Evolutionary conservation across 1,139 yeast species (phyloP).

Genomic region (Saccharomyces hybrid): DNA sequence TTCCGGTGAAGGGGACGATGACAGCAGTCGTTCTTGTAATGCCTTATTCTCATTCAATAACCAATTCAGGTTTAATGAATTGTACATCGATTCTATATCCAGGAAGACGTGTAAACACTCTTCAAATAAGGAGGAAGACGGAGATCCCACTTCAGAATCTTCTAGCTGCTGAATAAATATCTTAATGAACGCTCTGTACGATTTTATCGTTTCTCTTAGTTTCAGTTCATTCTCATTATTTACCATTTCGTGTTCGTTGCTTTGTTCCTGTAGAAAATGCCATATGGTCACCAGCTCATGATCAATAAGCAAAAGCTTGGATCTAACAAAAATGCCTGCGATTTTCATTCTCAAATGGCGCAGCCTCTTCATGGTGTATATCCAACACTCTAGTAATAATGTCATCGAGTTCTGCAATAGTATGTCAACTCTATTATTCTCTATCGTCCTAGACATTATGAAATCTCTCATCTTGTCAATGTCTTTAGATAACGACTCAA

Average conservation of each 20-base stretch:
- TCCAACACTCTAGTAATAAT: slow-evolving; percentile 24
- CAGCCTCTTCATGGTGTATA: slow-evolving; percentile 17
- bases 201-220: slow-evolving; percentile 11
- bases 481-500: slow-evolving; percentile 15
- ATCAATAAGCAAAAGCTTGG: slow-evolving; percentile 24
- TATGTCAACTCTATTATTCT: slow-evolving; percentile 5
- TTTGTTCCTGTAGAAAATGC: slow-evolving; percentile 5
- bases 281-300: slow-evolving; percentile 18
- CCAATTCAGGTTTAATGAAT: slow-evolving; percentile 32
- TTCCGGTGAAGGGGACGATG: slow-evolving; percentile 8
- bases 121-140: slow-evolving; percentile 30
- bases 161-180: slow-evolving; percentile 31
- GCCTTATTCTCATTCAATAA: slow-evolving; percentile 23
- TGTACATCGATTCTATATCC: slow-evolving; percentile 36
- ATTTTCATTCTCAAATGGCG: slow-evolving; percentile 16
- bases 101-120: slow-evolving; percentile 32
- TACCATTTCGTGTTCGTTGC: neutral
- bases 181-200: slow-evolving; percentile 28
- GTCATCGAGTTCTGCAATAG: slow-evolving; percentile 19
- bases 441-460: slow-evolving; percentile 5
- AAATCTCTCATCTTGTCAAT: slow-evolving; percentile 13
- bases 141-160: slow-evolving; percentile 23
- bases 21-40: slow-evolving; percentile 20
- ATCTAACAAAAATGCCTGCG: slow-evolving; percentile 20
- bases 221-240: slow-evolving; percentile 10